Base-by-base conservation (phyloP, 2,329 filamentous ascomycete species). In the Colletotrichum nymphaeae region DNA sequence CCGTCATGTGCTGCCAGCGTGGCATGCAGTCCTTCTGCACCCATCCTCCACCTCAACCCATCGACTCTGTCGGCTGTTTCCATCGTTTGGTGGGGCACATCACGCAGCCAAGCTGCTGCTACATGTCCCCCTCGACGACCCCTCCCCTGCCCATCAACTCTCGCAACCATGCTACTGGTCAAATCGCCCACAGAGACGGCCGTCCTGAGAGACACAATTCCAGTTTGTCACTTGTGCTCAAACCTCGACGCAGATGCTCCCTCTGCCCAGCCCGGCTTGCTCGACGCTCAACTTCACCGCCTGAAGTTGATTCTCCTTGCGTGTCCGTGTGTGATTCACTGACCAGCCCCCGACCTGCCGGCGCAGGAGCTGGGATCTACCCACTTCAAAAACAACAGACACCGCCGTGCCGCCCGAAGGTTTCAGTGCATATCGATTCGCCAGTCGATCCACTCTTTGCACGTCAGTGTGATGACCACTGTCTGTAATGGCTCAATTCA, bases 1-100 rank as follows among this genome's bases (percentile, higher is more conserved):
- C 60, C 37, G 46, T 59, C 35, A 70, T 63, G 69, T 73, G 69
- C 68, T 75, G 74, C 74, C 74, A 75, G 72, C 74, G 74, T 75
- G 74, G 72, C 74, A 74, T 75, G 74, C 74, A 75, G 73, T 66
- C 57, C 55, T 49, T 55, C 28, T 66, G 65, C 64, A 66, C 56
- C 60, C 56, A 28, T 71, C 67, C 66, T 72, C 74, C 67, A 72
- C 71, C 62, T 24, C 46, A 49, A 73, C 56, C 60, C 67, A 57
- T 67, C 56, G 26, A 70, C 53, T 24, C 67, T 52, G 67, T 74
- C 74, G 69, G 72, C 56, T 75, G 74, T 70, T 75, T 67, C 72
- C 65, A 75, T 70, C 53, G 37, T 59, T 62, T 59, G 56, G 60
- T 65, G 73, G 73, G 55, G 42, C 66, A 63, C 28, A 52, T 49